Base-by-base conservation (phyloP, 495 filamentous ascomycete species). In the Beverwykella pulmonaria region DNA sequence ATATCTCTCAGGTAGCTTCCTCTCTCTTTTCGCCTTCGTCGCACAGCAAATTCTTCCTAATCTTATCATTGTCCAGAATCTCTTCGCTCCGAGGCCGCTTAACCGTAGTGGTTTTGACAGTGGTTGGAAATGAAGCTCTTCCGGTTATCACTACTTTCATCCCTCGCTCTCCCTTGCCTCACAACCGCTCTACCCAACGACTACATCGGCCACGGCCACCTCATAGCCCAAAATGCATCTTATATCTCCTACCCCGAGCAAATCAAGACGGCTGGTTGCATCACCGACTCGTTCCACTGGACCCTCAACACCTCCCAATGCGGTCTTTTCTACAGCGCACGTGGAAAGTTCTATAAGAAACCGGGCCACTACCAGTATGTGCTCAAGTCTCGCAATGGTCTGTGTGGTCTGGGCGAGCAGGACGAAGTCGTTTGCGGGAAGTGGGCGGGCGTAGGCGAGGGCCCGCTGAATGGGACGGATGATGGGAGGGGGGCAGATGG, bases 401-500 rank as follows among this genome's bases (percentile, higher is more conserved):
- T 55, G 4, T 55, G 53, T 20, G 53, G 53, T 1, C 27, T 55
- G 9, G 29, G 29, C 4, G 29, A 36, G 29, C 30, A 55, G 19
- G 22, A 55, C 7, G 12, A 32, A 19, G 53, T 55, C 1, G 53
- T 55, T 1, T 55, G 53, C 19, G 53, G 53, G 29, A 55, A 34
- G 53, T 55, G 53, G 53, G 26, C 25, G 1, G 53, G 53, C 12
- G 53, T 32, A n/a, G 53, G 53, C 1, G 25, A 10, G 53, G 53
- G 53, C 9, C 53, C 53, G 29, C n/a, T 55, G 26, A 55, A 55
- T 55, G 25, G 26, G 29, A 55, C n/a, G 23, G 25, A 36, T 29
- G 27, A 55, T 36, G 53, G n/a, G 25, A 55, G 23, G 25, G 53
- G 25, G 1, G n/a, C 29, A 7, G 7, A 20, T 17, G 53, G 53